Evolutionary conservation across 139 green algal genomes (phyloP), one percentile per base, ranked within the genome.

Genomic region (Chara braunii): DNA sequence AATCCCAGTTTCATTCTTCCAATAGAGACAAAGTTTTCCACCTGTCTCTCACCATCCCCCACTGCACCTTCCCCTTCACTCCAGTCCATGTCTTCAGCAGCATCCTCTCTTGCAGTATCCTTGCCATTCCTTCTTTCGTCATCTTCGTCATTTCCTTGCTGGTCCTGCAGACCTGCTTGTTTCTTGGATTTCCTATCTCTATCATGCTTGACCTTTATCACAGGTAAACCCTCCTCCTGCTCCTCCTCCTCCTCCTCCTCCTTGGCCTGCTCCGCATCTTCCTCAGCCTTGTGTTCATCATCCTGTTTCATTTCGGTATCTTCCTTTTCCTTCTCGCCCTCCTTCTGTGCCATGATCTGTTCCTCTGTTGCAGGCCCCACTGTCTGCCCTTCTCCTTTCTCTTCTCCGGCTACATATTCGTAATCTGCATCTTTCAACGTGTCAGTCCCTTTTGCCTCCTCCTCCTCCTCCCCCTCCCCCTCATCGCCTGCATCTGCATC

Each of bases 281-380:
- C 43, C 3, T 71, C 62, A 32, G 35, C 8, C 37, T 32, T 32
- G 2, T 43, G 3, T 1, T 54, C 64, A 26, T 81, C 55, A 2
- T 69, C 64, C 9, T 45, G 60, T 51, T 64, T 35, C 70, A 55
- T 60, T 18, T 11, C 61, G 14, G 43, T 23, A 22, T 65, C 65
- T 28, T 58, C 34, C 34, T 75, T 23, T 18, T 65, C 31, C 33
- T 56, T 35, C 31, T 68, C 34, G 33, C 29, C 8, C 12, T 68
- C 50, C 7, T 71, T 60, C 33, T 29, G 35, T 4, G 43, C 62
- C 11, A 37, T 43, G 12, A 82, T 85, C 73, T 97, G 91, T 42
- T 97, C 91, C 61, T 95, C 85, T 0, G 91, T 97, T 1, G 91
- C 91, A 2, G 84, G 60, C 0, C 83, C 91, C 33, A 96, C 62